Base-by-base conservation (phyloP, 495 filamentous ascomycete species). In the Chaetomium fimeti region DNA sequence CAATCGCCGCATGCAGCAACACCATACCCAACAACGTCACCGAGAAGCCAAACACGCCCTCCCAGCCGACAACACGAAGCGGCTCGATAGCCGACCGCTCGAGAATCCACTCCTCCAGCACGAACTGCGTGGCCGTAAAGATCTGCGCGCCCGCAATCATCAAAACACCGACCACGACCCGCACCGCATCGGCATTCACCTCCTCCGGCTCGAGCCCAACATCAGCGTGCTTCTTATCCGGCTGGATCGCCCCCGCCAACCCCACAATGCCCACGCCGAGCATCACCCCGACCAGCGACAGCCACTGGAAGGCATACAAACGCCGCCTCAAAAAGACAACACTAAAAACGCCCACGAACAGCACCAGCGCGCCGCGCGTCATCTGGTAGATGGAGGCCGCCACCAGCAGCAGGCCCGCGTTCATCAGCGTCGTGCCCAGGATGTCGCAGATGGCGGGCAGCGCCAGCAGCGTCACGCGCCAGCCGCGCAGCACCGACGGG, bases 311-410 rank as follows among this genome's bases (percentile, higher is more conserved):
- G 5, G 87, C 65, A 64, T 88, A 83, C 38, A 98, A 81, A 67
- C 84, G 87, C 36, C 91, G 86, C 60, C 83, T 86, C 42, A 98
- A 78, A 73, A 98, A 98, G 3, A 96, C 68, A 7, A 98, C 92
- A 72, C 91, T 96, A 80, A 98, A 97, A 0, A 97, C 76, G 0
- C 94, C 94, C 13, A 98, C 94, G 63, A 98, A 98, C 5, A 98
- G 81, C 18, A 98, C 93, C 28, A 98, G 81, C 0, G 94, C 93
- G 18, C 94, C 94, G 29, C 94, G 84, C 11, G 93, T 98, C 94
- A 98, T 98, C 75, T 98, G 94, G 80, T 97, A 98, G 69, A 98
- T 96, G 65, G 88, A 92, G 0, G 94, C 91, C 2, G 90, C 94
- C 12, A 97, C 92, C 69, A 97, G 95, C 53, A 97, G 83, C 63